Conservation (phyloP, 2,329 filamentous ascomycete species). For the Helminthosporium solani region DNA sequence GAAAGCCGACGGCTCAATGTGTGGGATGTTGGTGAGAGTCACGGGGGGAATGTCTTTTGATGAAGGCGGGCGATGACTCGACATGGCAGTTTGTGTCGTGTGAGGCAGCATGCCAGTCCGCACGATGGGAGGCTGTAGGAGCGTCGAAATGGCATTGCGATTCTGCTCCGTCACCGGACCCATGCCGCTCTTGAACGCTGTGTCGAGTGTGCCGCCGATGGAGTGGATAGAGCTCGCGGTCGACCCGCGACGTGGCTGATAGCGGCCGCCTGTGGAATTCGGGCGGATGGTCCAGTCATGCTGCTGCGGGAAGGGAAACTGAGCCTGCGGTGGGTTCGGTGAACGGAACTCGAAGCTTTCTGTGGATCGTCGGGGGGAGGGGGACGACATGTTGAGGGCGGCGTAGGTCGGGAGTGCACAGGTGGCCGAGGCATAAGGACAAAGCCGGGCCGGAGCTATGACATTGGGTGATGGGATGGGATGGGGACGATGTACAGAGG, state of each 20-base stretch:
- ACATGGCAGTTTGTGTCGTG: conserved; percentile 67
- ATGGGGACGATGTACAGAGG: not conserved
- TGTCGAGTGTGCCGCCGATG: conserved; percentile 79
- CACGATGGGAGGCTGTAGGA: conserved; percentile 88
- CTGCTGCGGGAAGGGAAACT: conserved; percentile 62
- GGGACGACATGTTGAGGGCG: conserved; percentile 44
- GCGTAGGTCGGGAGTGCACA: conserved; percentile 27
- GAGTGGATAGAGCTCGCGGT: conserved; percentile 86
- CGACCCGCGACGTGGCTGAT: conserved; percentile 69
- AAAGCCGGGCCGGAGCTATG: conserved; percentile 8
- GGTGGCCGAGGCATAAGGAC: conserved; percentile 38
- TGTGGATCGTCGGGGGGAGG: conserved; percentile 48
- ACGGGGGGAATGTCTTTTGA: conserved; percentile 91
- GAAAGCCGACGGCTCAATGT: conserved; percentile 78
- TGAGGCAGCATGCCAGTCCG: conserved; percentile 84
- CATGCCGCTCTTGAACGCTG: conserved; percentile 58
- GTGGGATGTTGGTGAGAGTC: conserved; percentile 81
- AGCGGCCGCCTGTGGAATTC: conserved; percentile 49
- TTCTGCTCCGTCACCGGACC: conserved; percentile 69
- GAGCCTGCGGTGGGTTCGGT: conserved; percentile 41
- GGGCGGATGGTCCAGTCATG: conserved; percentile 54
- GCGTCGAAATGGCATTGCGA: conserved; percentile 90
- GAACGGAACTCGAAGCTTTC: conserved; percentile 53
- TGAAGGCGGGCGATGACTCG: conserved; percentile 78
- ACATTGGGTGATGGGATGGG: conserved; percentile 6